Base-by-base conservation (phyloP, 1,284 basidiomycete genomes). In the Coniferiporia weirii region DNA sequence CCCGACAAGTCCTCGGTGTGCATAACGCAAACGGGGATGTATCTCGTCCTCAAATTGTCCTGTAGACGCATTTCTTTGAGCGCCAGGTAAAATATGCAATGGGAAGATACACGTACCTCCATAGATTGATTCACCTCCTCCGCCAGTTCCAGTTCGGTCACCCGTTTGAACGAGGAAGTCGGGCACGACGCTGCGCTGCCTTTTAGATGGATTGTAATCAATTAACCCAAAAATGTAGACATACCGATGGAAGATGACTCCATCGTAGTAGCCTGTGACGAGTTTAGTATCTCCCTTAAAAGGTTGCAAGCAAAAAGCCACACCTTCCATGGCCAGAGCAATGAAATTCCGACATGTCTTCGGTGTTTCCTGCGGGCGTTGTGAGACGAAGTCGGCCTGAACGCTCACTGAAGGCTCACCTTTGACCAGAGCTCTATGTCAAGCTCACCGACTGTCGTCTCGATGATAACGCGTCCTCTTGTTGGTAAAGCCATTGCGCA, bases 361-460 rank as follows among this genome's bases (percentile, higher is more conserved):
- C 0, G 96, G 96, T 17, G 91, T 85, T 83, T 99, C 94, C 84
- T 91, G 66, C 46, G 44, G 4, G 34, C 27, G 17, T 36, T n/a
- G 9, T 48, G n/a, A 50, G 20, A 22, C 47, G 34, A 53, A 40
- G 51, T 65, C 22, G 17, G 12, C 38, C 2, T 19, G 6, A 9
- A 55, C n/a, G 43, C 7, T 35, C n/a, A 40, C 36, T 10, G 40
- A 20, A 43, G 10, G 63, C 71, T 17, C 61, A 89, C 90, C 75
- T 93, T 94, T 17, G 92, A 84, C 94, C 95, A 99, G 57, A 99
- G 77, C 70, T 98, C 96, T 51, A 98, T 87, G 69, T 95, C 93
- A 50, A 97, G 87, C 68, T 96, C 93, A 19, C 94, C 95, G 12
- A 84, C 87, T 0, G 93, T 94, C 0, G 96, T 98, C 63, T 93